A percentile compares a stretch with the other conserved stretches of the same genome.
Conservation (phyloP, 192 early-diverging fungal genomes). For the Paraglomus brasilianum region DNA sequence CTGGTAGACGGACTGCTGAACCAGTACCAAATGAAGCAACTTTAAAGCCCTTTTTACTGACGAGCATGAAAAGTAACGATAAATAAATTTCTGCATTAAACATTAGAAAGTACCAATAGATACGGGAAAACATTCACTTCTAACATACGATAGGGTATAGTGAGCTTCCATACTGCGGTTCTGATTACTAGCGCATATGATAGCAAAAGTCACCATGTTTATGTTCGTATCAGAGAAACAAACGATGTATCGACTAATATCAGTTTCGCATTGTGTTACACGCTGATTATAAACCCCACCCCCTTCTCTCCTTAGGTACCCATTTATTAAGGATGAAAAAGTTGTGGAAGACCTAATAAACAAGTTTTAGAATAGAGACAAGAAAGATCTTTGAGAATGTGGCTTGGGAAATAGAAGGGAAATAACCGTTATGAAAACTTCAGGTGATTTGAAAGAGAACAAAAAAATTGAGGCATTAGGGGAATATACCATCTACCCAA, state of each 20-base stretch:
- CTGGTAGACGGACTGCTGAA: constrained; percentile 83
- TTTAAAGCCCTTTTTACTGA: constrained; percentile 71
- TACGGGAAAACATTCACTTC: neutral
- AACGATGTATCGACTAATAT: neutral
- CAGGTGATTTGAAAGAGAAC: too few species aligned
- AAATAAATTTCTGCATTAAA: neutral
- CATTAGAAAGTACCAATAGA: neutral
- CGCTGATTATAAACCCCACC: too few species aligned
- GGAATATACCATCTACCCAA: too few species aligned
- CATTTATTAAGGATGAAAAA: too few species aligned
- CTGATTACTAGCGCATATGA: constrained; percentile 96
- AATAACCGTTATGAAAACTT: too few species aligned
- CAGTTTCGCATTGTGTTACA: too few species aligned
- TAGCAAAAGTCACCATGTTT: constrained; percentile 79
- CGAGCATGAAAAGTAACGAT: neutral
- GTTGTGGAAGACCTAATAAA: too few species aligned
- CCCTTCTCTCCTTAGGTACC: too few species aligned
- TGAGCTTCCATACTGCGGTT: constrained; percentile 98
- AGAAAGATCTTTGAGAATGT: too few species aligned
- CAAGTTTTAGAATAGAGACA: too few species aligned
- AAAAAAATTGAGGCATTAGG: too few species aligned
- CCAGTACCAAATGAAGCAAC: constrained; percentile 92
- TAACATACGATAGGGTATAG: constrained; percentile 63
- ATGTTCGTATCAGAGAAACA: neutral
- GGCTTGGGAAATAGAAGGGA: too few species aligned